Evolutionary conservation across 306 rosid genomes (phyloP).

Genomic region (cucumber (Cucumis sativus)): Cucumber_9930_V3 NC_026657.2:4280001-4280500

Average conservation of each 20-base stretch:
- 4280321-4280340: conserved; percentile 33
- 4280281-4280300: conserved; percentile 35
- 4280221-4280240: conserved; percentile 30
- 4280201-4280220: conserved; percentile 54
- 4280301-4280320: conserved; percentile 68
- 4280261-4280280: conserved; percentile 24
- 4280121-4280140: conserved; percentile 45
- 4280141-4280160: conserved; percentile 72
- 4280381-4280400: conserved; percentile 54
- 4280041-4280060: conserved; percentile 63
- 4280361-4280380: conserved; percentile 29
- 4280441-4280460: conserved; percentile 31
- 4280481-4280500: conserved; percentile 38
- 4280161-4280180: conserved; percentile 60
- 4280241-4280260: conserved; percentile 22
- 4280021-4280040: conserved; percentile 53
- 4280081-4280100: conserved; percentile 61
- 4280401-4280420: conserved; percentile 61
- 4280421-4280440: conserved; percentile 50
- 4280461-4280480: conserved; percentile 35
- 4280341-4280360: conserved; percentile 31
- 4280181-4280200: conserved; percentile 65
- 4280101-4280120: conserved; percentile 53
- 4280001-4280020: conserved; percentile 35
- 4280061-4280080: conserved; percentile 27